Conservation (phyloP, 2,329 filamentous ascomycete genomes). For the Alternaria brassicicola region DNA sequence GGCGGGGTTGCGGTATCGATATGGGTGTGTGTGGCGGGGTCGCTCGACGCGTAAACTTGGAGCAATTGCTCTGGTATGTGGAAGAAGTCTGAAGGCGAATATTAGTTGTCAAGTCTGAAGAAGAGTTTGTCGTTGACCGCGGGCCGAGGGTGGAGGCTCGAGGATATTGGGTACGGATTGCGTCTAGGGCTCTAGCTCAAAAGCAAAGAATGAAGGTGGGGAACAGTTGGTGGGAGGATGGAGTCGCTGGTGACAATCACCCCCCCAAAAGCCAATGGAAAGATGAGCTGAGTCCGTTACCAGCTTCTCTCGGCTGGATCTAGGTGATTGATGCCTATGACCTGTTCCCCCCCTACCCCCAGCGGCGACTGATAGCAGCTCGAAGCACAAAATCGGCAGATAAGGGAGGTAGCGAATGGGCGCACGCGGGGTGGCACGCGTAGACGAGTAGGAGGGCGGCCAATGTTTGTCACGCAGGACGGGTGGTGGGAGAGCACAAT, state of each 20-base stretch:
- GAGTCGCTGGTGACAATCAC: constrained; percentile 16
- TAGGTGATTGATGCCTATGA: constrained; percentile 32
- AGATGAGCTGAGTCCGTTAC: constrained; percentile 29
- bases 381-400: constrained; percentile 33
- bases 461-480: constrained; percentile 30
- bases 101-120: constrained; percentile 20
- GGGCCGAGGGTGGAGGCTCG: background rate
- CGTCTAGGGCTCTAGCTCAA: constrained; percentile 20
- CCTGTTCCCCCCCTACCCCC: constrained; percentile 21
- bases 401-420: constrained; percentile 45
- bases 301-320: constrained; percentile 19
- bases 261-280: constrained; percentile 14
- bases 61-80: constrained; percentile 33
- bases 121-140: background rate
- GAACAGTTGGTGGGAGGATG: constrained; percentile 11
- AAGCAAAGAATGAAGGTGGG: constrained; percentile 24
- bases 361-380: constrained; percentile 36
- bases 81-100: constrained; percentile 16
- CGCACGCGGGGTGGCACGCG: constrained; percentile 35
- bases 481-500: constrained; percentile 20
- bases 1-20: constrained; percentile 24
- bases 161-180: constrained; percentile 4
- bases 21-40: constrained; percentile 28
- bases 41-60: constrained; percentile 31
- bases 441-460: constrained; percentile 23